Base-by-base conservation (phyloP, 495 filamentous ascomycete species). In the Daldinia decipiens region DNA sequence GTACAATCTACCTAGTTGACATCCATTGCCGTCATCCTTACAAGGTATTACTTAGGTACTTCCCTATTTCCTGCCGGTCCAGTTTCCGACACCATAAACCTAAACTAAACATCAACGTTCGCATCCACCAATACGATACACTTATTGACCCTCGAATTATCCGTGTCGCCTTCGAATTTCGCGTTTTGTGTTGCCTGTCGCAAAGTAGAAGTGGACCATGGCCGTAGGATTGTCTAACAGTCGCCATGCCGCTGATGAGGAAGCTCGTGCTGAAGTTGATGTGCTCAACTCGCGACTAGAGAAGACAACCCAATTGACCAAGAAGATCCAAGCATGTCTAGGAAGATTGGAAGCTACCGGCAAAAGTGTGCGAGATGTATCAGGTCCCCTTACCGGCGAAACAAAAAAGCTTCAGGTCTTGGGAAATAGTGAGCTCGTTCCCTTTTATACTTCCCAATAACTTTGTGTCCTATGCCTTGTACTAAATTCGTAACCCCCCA, bases 341-440 rank as follows among this genome's bases (percentile, higher is more conserved):
- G 88, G 89, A 32, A 88, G 95, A 72, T 82, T 99, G 12, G 93
- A 97, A 68, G 89, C 89, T 32, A 93, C 91, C 54, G 95, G 93
- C 19, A 92, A 93, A 76, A 93, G 89, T 54, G 93, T 98, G 15
- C 90, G 94, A 65, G 91, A 97, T 66, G 93, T 96, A 9, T 93
- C 97, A 53, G 93, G 94, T 1, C 96, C 96, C 8, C 90, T 98
- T 29, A 94, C 94, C 78, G 93, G 92, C 73, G 96, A 97, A 76
- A 98, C 96, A 1, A 91, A 93, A 79, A 89, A 87, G 39, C 87
- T 98, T 5, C 96, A 98, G 77, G 86, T 88, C 24, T 87, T 94
- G 40, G 94, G 92, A 59, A 89, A 84, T 68, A 98, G 90, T 91
- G 77, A 59, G 87, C 76, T 55, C 32, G 59, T 55, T 38, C 27